These are phyloP conservation scores for Hibiscus trionum DNA, from an alignment of 345 rosid species.

Conservation along the genomic window DNA sequence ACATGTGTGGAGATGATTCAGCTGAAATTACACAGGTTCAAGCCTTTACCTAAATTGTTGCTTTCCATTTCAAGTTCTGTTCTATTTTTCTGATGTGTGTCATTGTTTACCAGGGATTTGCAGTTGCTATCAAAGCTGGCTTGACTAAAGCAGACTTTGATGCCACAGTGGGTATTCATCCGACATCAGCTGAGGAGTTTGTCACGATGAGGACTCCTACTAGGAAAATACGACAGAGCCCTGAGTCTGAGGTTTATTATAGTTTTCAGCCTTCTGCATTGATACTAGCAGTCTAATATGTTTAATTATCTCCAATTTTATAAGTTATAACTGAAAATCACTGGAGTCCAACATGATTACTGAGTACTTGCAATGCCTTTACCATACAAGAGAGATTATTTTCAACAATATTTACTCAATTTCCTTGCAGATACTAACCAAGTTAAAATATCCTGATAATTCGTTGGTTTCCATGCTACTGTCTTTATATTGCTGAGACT, in stretches of 20 bases:
- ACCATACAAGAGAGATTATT: not conserved
- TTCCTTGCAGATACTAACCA: not conserved
- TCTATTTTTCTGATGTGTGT: not conserved
- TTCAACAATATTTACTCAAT: not conserved
- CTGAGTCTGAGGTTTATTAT: conserved; percentile 60
- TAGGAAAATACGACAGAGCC: conserved; percentile 51
- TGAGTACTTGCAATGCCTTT: not conserved
- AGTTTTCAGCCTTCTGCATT: conserved; percentile 3
- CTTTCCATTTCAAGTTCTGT: not conserved
- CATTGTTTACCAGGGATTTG: conserved; percentile 61
- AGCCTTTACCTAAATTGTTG: not conserved
- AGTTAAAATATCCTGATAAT: not conserved
- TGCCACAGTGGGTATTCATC: conserved; percentile 86
- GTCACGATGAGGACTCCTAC: conserved; percentile 87
- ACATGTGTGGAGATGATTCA: conserved; percentile 93
- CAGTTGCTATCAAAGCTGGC: conserved; percentile 90
- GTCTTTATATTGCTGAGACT: not conserved
- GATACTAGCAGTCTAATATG: not conserved
- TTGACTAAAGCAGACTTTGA: conserved; percentile 84
- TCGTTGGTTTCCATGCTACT: not conserved
- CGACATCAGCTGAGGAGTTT: conserved; percentile 85
- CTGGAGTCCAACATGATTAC: not conserved
- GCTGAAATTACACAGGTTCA: conserved; percentile 80
- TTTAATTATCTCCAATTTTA: not conserved
- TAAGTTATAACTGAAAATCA: not conserved